Evolutionary conservation across 2,329 filamentous ascomycete genomes (phyloP).

Genomic region (Botrytis sinoallii): DNA sequence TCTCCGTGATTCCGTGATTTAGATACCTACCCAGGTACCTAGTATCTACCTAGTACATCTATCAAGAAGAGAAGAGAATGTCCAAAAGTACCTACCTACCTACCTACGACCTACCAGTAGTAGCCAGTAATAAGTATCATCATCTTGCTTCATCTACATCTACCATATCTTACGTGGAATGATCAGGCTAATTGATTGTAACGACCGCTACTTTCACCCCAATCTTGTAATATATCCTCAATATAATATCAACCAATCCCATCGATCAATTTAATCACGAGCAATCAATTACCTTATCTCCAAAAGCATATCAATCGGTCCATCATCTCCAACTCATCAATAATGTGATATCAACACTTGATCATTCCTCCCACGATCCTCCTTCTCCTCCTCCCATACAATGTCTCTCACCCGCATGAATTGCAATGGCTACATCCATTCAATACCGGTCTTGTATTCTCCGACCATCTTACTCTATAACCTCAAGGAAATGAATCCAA

Average conservation of each 20-base stretch:
- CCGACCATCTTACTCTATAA: background rate
- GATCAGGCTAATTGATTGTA: background rate
- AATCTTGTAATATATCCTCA: background rate
- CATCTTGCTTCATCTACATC: too few relatives aligned
- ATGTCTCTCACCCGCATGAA: slow-evolving; percentile 9
- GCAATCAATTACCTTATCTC: too few relatives aligned
- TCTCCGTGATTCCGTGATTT: too few relatives aligned
- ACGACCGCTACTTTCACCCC: background rate
- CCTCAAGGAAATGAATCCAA: slow-evolving; percentile 4
- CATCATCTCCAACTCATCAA: background rate
- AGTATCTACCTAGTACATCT: too few relatives aligned
- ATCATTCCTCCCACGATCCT: background rate
- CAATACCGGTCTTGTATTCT: slow-evolving; percentile 13
- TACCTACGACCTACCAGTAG: too few relatives aligned
- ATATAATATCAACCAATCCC: background rate
- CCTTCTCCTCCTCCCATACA: background rate
- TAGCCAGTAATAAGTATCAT: too few relatives aligned
- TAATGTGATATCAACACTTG: background rate
- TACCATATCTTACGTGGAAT: background rate
- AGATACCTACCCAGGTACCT: too few relatives aligned
- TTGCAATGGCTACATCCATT: slow-evolving; percentile 10
- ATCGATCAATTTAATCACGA: background rate
- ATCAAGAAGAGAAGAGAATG: background rate
- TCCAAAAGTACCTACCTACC: background rate
- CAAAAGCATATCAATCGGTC: background rate